Evolutionary conservation across 192 early-diverging fungal species (phyloP).

Genomic region (Diversispora eburnea): DNA sequence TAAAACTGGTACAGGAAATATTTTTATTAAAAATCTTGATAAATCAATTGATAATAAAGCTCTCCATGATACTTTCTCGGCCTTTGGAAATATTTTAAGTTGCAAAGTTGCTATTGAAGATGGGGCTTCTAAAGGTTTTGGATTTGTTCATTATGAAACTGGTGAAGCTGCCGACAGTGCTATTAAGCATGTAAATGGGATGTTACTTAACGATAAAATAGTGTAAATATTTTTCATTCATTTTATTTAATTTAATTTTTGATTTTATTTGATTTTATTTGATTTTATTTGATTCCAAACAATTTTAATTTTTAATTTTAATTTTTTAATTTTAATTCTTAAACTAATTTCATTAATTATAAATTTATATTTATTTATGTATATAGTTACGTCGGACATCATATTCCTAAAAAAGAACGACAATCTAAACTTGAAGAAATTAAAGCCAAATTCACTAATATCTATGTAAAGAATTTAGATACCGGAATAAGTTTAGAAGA

Average conservation of each 20-base stretch:
- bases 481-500: slow-evolving; percentile 73
- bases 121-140: slow-evolving; percentile 88
- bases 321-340: too few relatives aligned
- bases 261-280: too few relatives aligned
- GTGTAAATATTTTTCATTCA: slow-evolving; percentile 52
- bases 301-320: too few relatives aligned
- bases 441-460: slow-evolving; percentile 92
- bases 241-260: slow-evolving; percentile 2
- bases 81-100: slow-evolving; percentile 94
- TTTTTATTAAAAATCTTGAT: slow-evolving; percentile 99
- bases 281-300: too few relatives aligned
- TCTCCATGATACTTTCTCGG: slow-evolving; percentile 97
- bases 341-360: neutral
- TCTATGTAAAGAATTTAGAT: slow-evolving; percentile 96
- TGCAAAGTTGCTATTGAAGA: slow-evolving; percentile 96
- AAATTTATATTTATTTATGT: slow-evolving; percentile 16
- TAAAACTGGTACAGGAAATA: slow-evolving; percentile 88
- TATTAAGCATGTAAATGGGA: slow-evolving; percentile 98
- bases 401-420: slow-evolving; percentile 91
- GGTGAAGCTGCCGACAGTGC: slow-evolving; percentile 88
- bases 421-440: slow-evolving; percentile 83
- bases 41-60: slow-evolving; percentile 97
- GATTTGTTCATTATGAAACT: slow-evolving; percentile 98
- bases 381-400: slow-evolving; percentile 77
- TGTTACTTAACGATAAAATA: slow-evolving; percentile 98